These are phyloP conservation scores for Cordyceps fumosorosea DNA, from an alignment of 2,329 filamentous ascomycete species.

Conservation along the genomic window DNA sequence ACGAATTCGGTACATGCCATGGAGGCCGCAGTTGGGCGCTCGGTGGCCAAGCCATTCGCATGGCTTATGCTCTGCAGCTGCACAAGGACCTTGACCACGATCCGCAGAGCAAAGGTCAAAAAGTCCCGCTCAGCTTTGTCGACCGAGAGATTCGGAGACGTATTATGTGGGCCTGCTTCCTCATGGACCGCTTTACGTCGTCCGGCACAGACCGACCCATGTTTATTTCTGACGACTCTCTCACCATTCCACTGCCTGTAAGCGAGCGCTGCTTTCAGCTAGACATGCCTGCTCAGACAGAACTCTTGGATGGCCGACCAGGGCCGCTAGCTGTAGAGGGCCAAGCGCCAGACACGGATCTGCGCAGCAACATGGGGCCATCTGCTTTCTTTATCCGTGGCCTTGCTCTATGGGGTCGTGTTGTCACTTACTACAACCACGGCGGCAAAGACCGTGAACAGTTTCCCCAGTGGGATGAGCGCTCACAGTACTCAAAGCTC, in stretches of 20 bases:
- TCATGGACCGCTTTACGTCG: constrained; percentile 97
- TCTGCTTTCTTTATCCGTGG: constrained; percentile 82
- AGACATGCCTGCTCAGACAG: constrained; percentile 82
- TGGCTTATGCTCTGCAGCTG: constrained; percentile 92
- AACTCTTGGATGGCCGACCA: constrained; percentile 68
- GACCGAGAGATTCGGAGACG: constrained; percentile 88
- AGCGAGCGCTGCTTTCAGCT: constrained; percentile 86
- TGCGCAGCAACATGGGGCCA: constrained; percentile 84
- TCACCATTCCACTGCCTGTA: constrained; percentile 84
- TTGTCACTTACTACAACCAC: constrained; percentile 85
- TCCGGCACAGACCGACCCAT: constrained; percentile 89
- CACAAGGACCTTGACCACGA: constrained; percentile 88
- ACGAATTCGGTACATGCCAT: constrained; percentile 96
- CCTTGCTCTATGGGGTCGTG: constrained; percentile 82
- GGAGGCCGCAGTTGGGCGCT: constrained; percentile 94
- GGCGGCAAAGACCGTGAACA: constrained; percentile 76
- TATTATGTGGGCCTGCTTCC: constrained; percentile 96
- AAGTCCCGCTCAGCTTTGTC: constrained; percentile 71
- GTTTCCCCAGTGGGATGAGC: constrained; percentile 71
- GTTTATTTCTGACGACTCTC: constrained; percentile 82
- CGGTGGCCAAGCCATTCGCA: constrained; percentile 88
- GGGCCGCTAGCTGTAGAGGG: constrained; percentile 56
- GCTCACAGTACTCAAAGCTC: constrained; percentile 70
- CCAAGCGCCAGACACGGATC: constrained; percentile 54
- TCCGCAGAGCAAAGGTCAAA: constrained; percentile 56